phyloP scores from a whole-genome alignment of 192 early-diverging fungal species.

The Coemansia sp. region DNA sequence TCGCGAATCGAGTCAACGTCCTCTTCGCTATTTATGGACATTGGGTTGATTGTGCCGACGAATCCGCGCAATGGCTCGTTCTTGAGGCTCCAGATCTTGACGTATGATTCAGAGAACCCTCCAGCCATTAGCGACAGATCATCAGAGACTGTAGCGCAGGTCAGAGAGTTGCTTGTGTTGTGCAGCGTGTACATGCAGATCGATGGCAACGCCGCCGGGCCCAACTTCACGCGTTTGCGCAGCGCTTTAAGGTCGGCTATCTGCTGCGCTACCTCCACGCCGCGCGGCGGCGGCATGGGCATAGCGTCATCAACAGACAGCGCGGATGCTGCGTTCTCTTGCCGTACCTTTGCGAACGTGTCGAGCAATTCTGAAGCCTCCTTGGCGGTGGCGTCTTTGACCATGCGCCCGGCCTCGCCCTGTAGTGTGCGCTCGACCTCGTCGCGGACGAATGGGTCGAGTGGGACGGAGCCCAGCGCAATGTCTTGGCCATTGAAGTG shows the following conservation, averaged over 20 bases:
- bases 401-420: conserved; percentile 56
- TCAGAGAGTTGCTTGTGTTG: conserved; percentile 84
- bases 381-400: conserved; percentile 15
- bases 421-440: conserved; percentile 82
- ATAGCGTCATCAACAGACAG: conserved; percentile 53
- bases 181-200: conserved; percentile 96
- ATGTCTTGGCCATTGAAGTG: conserved; percentile 80
- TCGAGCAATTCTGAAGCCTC: conserved; percentile 55
- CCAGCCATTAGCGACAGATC: conserved; percentile 79
- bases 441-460: conserved; percentile 68
- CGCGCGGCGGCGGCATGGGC: conserved; percentile 55
- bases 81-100: conserved; percentile 90
- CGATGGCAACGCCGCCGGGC: conserved; percentile 70
- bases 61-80: conserved; percentile 69
- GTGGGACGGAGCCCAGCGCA: conserved; percentile 67
- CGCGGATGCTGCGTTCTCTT: conserved; percentile 59
- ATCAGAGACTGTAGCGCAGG: conserved; percentile 78
- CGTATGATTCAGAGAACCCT: conserved; percentile 92
- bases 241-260: conserved; percentile 76
- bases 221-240: conserved; percentile 69
- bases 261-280: conserved; percentile 75
- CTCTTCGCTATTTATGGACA: conserved; percentile 52
- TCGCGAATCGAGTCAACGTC: conserved; percentile 66
- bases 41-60: conserved; percentile 60
- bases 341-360: conserved; percentile 59